A percentile compares a stretch with the other conserved stretches of the same genome.
phyloP scores from a whole-genome alignment of 169 alveolate genomes.

The Cryptosporidium viatorum region DNA sequence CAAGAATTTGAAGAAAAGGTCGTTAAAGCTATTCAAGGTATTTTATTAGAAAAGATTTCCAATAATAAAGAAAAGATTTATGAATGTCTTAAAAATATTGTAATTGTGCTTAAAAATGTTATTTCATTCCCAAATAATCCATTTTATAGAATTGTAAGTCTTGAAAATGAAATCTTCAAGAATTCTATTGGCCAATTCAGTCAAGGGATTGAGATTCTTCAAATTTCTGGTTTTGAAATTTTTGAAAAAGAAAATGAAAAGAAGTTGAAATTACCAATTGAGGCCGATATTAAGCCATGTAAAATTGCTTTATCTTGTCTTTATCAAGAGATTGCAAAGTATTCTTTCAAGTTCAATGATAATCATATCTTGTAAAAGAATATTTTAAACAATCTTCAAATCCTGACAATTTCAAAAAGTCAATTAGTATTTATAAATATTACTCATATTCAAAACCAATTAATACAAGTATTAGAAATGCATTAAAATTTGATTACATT shows the following conservation, averaged over 20 bases:
- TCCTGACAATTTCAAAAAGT: not conserved
- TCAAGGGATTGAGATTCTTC: conserved; percentile 42
- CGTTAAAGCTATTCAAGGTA: not conserved
- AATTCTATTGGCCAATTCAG: conserved; percentile 28
- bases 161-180: conserved; percentile 38
- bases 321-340: conserved; percentile 39
- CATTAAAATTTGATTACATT: not conserved
- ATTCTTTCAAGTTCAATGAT: not conserved
- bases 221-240: conserved; percentile 38
- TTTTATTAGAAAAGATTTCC: not conserved
- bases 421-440: not conserved
- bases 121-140: conserved; percentile 43
- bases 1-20: not conserved
- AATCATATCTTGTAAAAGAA: not conserved
- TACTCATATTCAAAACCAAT: not conserved
- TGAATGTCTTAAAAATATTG: conserved; percentile 44
- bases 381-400: not conserved
- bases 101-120: conserved; percentile 20
- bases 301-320: conserved; percentile 14
- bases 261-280: conserved; percentile 22
- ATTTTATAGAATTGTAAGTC: conserved; percentile 3
- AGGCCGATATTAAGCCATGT: not conserved
- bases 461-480: too few relatives aligned
- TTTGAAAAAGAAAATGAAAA: conserved; percentile 31
- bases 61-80: not conserved